These are phyloP conservation scores for Lolium perenne DNA, from an alignment of 176 grass and related monocot species.

Conservation along the genomic window DNA sequence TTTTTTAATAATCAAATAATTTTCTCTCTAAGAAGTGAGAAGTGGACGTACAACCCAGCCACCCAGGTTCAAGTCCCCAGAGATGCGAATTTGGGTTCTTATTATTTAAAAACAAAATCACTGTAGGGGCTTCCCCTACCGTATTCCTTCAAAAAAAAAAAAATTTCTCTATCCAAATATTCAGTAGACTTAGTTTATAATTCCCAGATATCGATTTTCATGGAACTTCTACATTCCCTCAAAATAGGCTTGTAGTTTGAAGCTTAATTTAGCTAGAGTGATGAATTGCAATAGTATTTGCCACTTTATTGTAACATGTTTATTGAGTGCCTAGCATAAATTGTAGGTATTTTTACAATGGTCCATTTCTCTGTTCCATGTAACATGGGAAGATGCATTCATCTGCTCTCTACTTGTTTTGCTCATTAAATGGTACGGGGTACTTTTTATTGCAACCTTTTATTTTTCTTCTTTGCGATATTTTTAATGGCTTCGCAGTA, in stretches of 20 bases:
- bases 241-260: not conserved
- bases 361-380: not conserved
- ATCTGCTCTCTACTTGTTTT: constrained; percentile 4
- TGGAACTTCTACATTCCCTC: not conserved
- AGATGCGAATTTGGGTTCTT: too few species aligned
- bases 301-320: not conserved
- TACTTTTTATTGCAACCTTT: not conserved
- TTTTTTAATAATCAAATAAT: too few species aligned
- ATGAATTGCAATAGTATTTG: not conserved
- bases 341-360: not conserved
- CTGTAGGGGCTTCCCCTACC: too few species aligned
- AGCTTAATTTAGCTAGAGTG: not conserved
- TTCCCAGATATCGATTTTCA: too few species aligned
- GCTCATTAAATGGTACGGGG: not conserved
- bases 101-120: too few species aligned
- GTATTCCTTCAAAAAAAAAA: too few species aligned
- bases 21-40: too few species aligned
- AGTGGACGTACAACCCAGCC: too few species aligned
- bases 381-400: not conserved
- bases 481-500: constrained; percentile 16
- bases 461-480: not conserved
- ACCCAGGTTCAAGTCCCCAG: too few species aligned
- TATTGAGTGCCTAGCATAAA: too few species aligned
- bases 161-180: too few species aligned
- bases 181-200: too few species aligned